Conservation (phyloP, 2,329 filamentous ascomycete genomes). For the Zalaria sp. region DNA sequence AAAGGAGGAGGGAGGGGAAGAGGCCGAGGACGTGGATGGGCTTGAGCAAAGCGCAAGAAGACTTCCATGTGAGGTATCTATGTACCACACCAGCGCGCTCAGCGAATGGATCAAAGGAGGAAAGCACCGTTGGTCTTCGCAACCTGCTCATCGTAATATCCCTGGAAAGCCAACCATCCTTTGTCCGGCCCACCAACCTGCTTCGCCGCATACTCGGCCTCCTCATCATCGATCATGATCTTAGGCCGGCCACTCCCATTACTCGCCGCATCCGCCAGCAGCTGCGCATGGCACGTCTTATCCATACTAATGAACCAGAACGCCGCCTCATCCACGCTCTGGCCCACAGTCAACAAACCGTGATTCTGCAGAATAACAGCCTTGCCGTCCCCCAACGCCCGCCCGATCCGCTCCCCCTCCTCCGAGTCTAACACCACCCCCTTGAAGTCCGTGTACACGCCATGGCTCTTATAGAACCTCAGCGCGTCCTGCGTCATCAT, state of each 20-base stretch:
- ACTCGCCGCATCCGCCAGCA: slow-evolving; percentile 28
- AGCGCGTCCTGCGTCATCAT: slow-evolving; percentile 35
- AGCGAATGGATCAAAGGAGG: slow-evolving; percentile 11
- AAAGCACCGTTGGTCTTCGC: slow-evolving; percentile 37
- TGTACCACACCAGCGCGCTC: too few species aligned
- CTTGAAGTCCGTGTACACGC: slow-evolving; percentile 25
- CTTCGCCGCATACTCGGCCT: slow-evolving; percentile 24
- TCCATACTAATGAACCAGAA: slow-evolving; percentile 33
- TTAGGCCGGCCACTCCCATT: slow-evolving; percentile 24
- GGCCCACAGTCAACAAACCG: slow-evolving; percentile 22
- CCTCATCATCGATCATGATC: slow-evolving; percentile 25
- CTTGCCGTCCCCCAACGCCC: slow-evolving; percentile 19
- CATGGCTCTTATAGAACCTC: slow-evolving; percentile 26
- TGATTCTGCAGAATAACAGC: slow-evolving; percentile 25
- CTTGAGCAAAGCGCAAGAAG: too few species aligned
- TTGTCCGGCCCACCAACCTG: slow-evolving; percentile 35
- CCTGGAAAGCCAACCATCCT: slow-evolving; percentile 38
- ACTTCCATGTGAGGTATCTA: too few species aligned
- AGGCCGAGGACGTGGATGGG: slow-evolving; percentile 7
- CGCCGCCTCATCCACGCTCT: slow-evolving; percentile 28
- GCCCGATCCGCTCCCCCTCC: slow-evolving; percentile 30
- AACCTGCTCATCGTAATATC: slow-evolving; percentile 40
- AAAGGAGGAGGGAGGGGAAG: slow-evolving; percentile 6
- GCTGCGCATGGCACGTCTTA: slow-evolving; percentile 31
- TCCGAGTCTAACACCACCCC: slow-evolving; percentile 28